Conservation (phyloP, 2,329 filamentous ascomycete genomes). For the Dactylonectria macrodidyma region DNA sequence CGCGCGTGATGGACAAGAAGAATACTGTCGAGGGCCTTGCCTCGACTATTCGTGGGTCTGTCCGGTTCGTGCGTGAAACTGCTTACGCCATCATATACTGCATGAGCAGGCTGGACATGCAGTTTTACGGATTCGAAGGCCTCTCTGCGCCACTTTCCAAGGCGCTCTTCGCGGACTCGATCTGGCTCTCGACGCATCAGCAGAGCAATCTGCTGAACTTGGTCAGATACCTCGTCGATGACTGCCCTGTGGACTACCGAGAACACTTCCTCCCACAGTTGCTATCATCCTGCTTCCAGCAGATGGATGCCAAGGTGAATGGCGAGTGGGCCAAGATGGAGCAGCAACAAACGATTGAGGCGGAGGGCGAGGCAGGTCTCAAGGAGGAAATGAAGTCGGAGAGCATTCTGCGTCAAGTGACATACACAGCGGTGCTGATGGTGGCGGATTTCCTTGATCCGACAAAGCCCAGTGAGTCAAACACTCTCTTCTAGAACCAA, state of each 20-base stretch:
- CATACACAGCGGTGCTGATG: slow-evolving; percentile 92
- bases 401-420: slow-evolving; percentile 93
- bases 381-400: slow-evolving; percentile 99
- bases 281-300: slow-evolving; percentile 84
- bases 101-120: slow-evolving; percentile 87
- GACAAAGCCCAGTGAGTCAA: slow-evolving; percentile 70
- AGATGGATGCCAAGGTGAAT: slow-evolving; percentile 90
- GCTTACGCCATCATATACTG: slow-evolving; percentile 96
- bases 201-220: slow-evolving; percentile 94
- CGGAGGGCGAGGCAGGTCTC: slow-evolving; percentile 81
- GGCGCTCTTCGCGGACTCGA: slow-evolving; percentile 86
- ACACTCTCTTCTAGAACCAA: background rate
- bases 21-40: slow-evolving; percentile 93
- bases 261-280: slow-evolving; percentile 88
- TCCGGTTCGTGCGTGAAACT: slow-evolving; percentile 91
- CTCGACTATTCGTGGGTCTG: slow-evolving; percentile 90
- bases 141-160: slow-evolving; percentile 87
- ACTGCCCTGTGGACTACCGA: slow-evolving; percentile 86
- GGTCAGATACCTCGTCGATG: slow-evolving; percentile 89
- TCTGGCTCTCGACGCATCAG: slow-evolving; percentile 90
- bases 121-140: slow-evolving; percentile 92
- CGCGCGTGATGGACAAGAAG: slow-evolving; percentile 89
- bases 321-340: slow-evolving; percentile 88
- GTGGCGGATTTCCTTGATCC: slow-evolving; percentile 91
- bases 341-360: slow-evolving; percentile 71